A percentile compares a stretch with the other conserved stretches of the same genome.
Conservation (phyloP, 2,329 filamentous ascomycete genomes). For the Colletotrichum truncatum region DNA sequence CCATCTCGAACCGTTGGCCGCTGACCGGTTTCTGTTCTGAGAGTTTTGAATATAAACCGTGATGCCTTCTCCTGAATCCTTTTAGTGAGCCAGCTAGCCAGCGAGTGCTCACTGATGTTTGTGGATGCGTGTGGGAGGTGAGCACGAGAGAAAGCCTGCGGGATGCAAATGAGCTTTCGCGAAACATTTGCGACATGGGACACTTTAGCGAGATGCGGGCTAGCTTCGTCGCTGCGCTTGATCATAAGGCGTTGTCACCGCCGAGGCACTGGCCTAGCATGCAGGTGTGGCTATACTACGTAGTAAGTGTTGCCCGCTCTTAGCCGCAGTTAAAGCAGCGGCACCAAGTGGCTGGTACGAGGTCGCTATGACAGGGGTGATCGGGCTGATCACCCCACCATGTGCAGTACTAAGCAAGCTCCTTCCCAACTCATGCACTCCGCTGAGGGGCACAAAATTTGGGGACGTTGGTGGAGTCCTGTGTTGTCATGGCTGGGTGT, state of each 20-base stretch:
- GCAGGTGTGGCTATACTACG: too few relatives aligned
- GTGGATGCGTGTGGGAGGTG: background rate
- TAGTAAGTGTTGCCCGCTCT: background rate
- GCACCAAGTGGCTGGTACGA: conserved; percentile 10
- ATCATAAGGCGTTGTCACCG: too few relatives aligned
- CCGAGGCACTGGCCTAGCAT: too few relatives aligned
- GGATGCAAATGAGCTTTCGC: background rate
- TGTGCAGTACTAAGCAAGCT: conserved; percentile 14
- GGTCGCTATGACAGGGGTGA: conserved; percentile 6
- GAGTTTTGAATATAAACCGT: background rate
- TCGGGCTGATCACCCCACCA: too few relatives aligned
- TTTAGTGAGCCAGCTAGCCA: conserved; percentile 7
- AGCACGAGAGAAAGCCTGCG: background rate
- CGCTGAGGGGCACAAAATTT: background rate
- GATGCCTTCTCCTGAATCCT: background rate
- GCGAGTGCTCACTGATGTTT: background rate
- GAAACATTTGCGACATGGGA: conserved; percentile 10
- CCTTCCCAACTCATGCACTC: background rate
- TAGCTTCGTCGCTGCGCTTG: conserved; percentile 13
- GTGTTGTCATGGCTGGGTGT: conserved; percentile 20
- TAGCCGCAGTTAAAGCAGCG: conserved; percentile 4
- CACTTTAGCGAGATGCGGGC: background rate
- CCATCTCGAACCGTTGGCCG: conserved; percentile 22
- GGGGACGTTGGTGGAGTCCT: background rate
- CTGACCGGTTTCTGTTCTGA: background rate